A percentile compares a stretch with the other conserved stretches of the same genome.
phyloP scores from a whole-genome alignment of 179 eudicot genomes.

The Amaranthus tricolor region DNA sequence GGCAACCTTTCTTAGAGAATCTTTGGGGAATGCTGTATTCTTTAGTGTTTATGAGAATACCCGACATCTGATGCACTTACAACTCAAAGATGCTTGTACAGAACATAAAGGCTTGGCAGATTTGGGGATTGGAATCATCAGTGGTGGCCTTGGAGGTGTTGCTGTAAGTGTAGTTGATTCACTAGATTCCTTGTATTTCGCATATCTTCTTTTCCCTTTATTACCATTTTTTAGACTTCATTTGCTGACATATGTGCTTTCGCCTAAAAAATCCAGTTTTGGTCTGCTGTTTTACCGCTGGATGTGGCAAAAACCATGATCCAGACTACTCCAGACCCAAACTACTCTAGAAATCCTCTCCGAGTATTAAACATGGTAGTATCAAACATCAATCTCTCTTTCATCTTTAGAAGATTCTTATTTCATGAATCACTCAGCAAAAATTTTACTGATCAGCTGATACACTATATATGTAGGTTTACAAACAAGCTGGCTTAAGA shows the following conservation, averaged over 20 bases:
- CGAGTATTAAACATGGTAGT: slow-evolving; percentile 54
- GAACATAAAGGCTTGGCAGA: slow-evolving; percentile 47
- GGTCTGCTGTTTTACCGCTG: slow-evolving; percentile 75
- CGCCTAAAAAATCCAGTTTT: slow-evolving; percentile 46
- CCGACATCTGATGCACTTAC: slow-evolving; percentile 55
- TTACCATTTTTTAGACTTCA: not conserved
- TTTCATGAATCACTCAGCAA: not conserved
- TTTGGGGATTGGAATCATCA: slow-evolving; percentile 73
- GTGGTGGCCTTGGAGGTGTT: slow-evolving; percentile 87
- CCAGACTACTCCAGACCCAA: slow-evolving; percentile 63
- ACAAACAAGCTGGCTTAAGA: slow-evolving; percentile 67
- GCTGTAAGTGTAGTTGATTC: slow-evolving; percentile 48
- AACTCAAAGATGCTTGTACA: slow-evolving; percentile 48
- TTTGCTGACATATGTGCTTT: slow-evolving; percentile 1
- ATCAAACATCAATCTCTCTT: not conserved
- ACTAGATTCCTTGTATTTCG: not conserved
- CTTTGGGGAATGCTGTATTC: slow-evolving; percentile 81
- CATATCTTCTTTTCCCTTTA: not conserved
- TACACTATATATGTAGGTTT: slow-evolving; percentile 41
- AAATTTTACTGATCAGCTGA: not conserved
- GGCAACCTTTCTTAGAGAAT: slow-evolving; percentile 77
- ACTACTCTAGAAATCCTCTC: slow-evolving; percentile 62
- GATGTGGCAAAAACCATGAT: slow-evolving; percentile 91
- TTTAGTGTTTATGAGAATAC: slow-evolving; percentile 76
- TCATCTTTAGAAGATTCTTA: not conserved